These are phyloP conservation scores for Meyerozyma guilliermondii DNA, from an alignment of 1,139 yeast genomes.

Conservation along the genomic window DNA sequence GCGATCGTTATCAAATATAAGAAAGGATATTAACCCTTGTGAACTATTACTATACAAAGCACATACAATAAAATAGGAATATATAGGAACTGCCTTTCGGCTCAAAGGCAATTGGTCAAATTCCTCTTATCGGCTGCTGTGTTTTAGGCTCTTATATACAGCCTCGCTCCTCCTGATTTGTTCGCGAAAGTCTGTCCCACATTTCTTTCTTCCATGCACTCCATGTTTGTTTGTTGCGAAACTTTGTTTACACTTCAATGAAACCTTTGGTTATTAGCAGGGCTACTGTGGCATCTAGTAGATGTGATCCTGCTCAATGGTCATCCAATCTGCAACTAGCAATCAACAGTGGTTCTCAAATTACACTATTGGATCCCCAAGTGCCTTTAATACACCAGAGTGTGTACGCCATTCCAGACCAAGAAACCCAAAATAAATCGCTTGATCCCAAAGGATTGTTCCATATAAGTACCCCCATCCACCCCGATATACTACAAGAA, in stretches of 20 bases:
- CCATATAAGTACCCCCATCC: slow-evolving; percentile 22
- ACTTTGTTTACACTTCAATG: slow-evolving; percentile 9
- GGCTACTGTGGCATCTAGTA: slow-evolving; percentile 18
- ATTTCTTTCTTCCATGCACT: not conserved
- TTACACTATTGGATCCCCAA: slow-evolving; percentile 36
- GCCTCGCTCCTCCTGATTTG: no score
- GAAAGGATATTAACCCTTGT: no score
- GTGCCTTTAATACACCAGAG: slow-evolving; percentile 32
- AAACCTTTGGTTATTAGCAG: slow-evolving; percentile 18
- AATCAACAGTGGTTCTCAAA: slow-evolving; percentile 29
- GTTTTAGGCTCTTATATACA: no score
- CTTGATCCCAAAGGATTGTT: slow-evolving; percentile 29
- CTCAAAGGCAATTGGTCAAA: no score
- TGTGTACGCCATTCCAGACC: slow-evolving; percentile 12
- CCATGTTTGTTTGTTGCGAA: not conserved
- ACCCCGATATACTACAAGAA: slow-evolving; percentile 22
- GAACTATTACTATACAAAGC: no score
- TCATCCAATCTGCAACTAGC: slow-evolving; percentile 36
- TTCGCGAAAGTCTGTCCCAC: no score
- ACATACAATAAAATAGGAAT: no score
- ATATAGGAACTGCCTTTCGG: no score
- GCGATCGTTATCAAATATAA: no score
- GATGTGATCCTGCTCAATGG: slow-evolving; percentile 31
- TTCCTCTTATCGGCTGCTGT: no score
- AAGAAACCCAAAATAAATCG: slow-evolving; percentile 8